Percentiles rank a stretch among this genome's conserved stretches.
Conservation (phyloP, 2,329 filamentous ascomycete species). For the Ceratocystis destructans region DNA sequence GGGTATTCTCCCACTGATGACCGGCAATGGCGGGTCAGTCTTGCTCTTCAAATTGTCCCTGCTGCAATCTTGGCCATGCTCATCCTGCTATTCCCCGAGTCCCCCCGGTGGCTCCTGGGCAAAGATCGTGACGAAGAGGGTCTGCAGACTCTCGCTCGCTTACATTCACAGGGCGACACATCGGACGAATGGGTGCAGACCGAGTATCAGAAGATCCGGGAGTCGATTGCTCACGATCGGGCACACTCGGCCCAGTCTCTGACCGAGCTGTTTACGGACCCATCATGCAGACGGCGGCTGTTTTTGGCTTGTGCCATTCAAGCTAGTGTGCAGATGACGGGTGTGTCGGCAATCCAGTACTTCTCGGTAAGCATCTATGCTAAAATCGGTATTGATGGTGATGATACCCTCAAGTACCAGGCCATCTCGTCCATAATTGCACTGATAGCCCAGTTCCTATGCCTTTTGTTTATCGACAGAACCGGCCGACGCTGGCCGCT, state of each 20-base stretch:
- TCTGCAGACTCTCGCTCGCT: conserved; percentile 49
- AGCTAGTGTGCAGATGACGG: conserved; percentile 63
- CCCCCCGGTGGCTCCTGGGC: conserved; percentile 61
- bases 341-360: conserved; percentile 61
- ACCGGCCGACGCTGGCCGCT: conserved; percentile 59
- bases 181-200: conserved; percentile 56
- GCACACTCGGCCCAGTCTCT: conserved; percentile 58
- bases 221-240: conserved; percentile 49
- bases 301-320: conserved; percentile 57
- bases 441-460: conserved; percentile 52
- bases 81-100: conserved; percentile 59
- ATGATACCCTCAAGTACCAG: conserved; percentile 59
- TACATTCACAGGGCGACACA: conserved; percentile 55
- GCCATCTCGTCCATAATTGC: conserved; percentile 61
- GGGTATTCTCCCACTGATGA: conserved; percentile 24
- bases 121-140: conserved; percentile 52
- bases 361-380: conserved; percentile 54
- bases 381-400: conserved; percentile 52
- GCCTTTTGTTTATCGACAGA: conserved; percentile 54
- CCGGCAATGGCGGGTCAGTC: conserved; percentile 29
- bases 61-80: conserved; percentile 49
- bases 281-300: conserved; percentile 54
- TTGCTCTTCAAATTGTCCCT: conserved; percentile 59
- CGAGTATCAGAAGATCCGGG: conserved; percentile 58
- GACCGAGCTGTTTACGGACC: conserved; percentile 48